phyloP scores from a whole-genome alignment of 2,329 filamentous ascomycete species.

The Aspergillus pseudonomiae region DNA sequence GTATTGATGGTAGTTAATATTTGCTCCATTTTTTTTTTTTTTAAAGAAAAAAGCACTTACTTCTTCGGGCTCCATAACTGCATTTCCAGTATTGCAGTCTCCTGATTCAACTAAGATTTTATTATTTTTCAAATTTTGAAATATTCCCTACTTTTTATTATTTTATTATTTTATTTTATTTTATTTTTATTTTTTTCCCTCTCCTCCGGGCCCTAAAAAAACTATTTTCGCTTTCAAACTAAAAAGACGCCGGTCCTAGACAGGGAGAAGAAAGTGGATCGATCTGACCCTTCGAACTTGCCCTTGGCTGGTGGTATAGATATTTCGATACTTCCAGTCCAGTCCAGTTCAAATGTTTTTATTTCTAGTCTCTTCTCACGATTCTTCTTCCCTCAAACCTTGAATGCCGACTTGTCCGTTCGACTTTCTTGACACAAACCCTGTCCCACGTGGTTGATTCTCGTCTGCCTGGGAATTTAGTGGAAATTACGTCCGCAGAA shows the following conservation, averaged over 20 bases:
- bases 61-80: background rate
- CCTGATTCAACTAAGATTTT: conserved; percentile 8
- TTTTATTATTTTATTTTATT: background rate
- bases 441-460: conserved; percentile 6
- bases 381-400: background rate
- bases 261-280: conserved; percentile 25
- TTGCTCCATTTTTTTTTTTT: background rate
- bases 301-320: conserved; percentile 18
- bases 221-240: conserved; percentile 13
- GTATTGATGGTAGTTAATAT: background rate
- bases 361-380: conserved; percentile 10
- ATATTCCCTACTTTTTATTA: background rate
- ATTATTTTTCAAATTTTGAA: background rate
- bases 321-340: conserved; percentile 14
- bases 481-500: conserved; percentile 3
- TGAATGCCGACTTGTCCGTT: background rate
- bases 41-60: too few relatives aligned
- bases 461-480: conserved; percentile 6
- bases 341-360: conserved; percentile 14
- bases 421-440: conserved; percentile 1
- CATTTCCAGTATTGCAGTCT: conserved; percentile 4
- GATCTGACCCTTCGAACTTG: conserved; percentile 28
- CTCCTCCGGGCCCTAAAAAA: conserved; percentile 2
- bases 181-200: background rate
- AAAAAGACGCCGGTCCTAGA: conserved; percentile 15